phyloP scores from a whole-genome alignment of 768 basidiomycete genomes.

The Suillus cothurnatus region DNA sequence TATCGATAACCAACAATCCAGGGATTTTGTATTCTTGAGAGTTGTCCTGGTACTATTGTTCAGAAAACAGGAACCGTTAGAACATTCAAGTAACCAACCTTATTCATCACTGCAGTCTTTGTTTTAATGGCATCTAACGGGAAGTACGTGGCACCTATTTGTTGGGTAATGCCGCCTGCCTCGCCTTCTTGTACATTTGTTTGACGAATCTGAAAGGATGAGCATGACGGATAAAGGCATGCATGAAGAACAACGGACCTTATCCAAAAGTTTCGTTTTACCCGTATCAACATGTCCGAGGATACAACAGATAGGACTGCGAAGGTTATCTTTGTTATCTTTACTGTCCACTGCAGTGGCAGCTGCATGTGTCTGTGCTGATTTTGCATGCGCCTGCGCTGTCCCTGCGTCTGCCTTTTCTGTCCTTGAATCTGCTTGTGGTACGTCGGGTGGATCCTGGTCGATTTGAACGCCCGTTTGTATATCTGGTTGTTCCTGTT shows the following conservation, averaged over 20 bases:
- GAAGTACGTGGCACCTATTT: slow-evolving; percentile 99
- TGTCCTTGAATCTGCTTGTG: background rate
- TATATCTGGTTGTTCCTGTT: background rate
- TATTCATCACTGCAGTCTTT: slow-evolving; percentile 94
- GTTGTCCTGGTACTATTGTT: slow-evolving; percentile 54
- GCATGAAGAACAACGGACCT: slow-evolving; percentile 50
- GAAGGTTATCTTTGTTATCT: slow-evolving; percentile 90
- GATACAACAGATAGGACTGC: slow-evolving; percentile 98
- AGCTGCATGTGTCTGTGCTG: slow-evolving; percentile 76
- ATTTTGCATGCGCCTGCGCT: slow-evolving; percentile 14
- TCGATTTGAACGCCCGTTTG: background rate
- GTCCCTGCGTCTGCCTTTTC: background rate
- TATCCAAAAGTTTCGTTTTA: slow-evolving; percentile 97
- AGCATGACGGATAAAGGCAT: slow-evolving; percentile 10
- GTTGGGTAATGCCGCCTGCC: slow-evolving; percentile 99
- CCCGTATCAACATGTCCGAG: slow-evolving; percentile 99
- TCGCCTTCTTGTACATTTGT: slow-evolving; percentile 99
- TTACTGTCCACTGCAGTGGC: slow-evolving; percentile 86
- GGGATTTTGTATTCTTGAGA: slow-evolving; percentile 94
- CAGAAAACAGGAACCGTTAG: slow-evolving; percentile 9
- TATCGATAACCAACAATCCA: slow-evolving; percentile 94
- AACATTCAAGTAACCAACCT: slow-evolving; percentile 42
- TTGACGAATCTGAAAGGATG: slow-evolving; percentile 82
- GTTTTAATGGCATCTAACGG: slow-evolving; percentile 91
- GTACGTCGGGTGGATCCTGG: too few species aligned